Base-by-base conservation (phyloP, 192 early-diverging fungal genomes). In the Entomortierella beljakovae region DNA sequence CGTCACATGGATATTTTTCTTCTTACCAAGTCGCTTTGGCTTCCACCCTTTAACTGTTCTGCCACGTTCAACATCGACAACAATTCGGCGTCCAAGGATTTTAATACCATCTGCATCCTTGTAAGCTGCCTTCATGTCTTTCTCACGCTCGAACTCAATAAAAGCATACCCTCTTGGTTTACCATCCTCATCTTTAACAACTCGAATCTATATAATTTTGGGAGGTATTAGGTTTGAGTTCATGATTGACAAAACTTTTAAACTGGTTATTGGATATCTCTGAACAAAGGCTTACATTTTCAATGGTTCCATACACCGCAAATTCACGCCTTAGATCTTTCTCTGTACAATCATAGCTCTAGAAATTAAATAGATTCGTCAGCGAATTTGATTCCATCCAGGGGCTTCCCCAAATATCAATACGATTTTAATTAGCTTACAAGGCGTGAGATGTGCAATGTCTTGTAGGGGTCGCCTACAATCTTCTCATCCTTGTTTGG, bases 41-140 rank as follows among this genome's bases (percentile, higher is more conserved):
- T 84, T 84, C 97, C 97, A 99, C 55, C 92, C 96, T 68, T 96
- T 96, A 15, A 99, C 97, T 3, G 97, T 99, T 43, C 97, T 88
- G 5, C 96, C 97, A 61, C 96, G 90, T 76, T 99, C 97, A 28
- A 99, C 96, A 79, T 99, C 97, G 2, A 97, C 95, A 23, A 97
- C 80, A 25, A 97, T 84, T 37, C 95, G 89, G 25, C 94, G 89
- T 26, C 93, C 94, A 49, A 93, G 83, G 25, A 99, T 87, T 68
- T 95, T 94, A 57, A 92, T 80, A 3, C 94, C 95, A 81, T 99
- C 97, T 7, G 94, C 93, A 69, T 93, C 92, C 59, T 93, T 92
- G 73, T 92, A 95, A 7, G 94, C 94, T 38, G 88, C 88, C 25
- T 77, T 82, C 70, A 82, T 81, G 52, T 80, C 71, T 33, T 81